Conservation (phyloP, 2,329 filamentous ascomycete species). For the Epichloe baconii region DNA sequence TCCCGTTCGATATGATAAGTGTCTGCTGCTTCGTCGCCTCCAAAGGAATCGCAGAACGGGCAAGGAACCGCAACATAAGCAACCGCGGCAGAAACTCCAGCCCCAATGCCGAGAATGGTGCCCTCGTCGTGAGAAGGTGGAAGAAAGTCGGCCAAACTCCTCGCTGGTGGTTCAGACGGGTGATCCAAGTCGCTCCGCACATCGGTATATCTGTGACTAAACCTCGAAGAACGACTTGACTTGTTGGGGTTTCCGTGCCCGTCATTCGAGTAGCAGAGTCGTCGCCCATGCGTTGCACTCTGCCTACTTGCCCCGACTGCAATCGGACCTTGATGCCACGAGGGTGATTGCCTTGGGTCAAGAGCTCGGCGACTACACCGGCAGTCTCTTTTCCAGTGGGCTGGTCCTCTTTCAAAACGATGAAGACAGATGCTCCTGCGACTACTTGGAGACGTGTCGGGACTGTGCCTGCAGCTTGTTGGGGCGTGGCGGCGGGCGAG, state of each 20-base stretch:
- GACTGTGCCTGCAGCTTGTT: conserved; percentile 26
- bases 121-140: conserved; percentile 25
- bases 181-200: conserved; percentile 24
- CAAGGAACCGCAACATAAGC: conserved; percentile 28
- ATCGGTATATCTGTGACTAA: conserved; percentile 21
- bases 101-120: conserved; percentile 6
- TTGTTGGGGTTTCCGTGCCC: conserved; percentile 1
- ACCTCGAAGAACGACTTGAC: conserved; percentile 10
- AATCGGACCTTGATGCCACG: conserved; percentile 69
- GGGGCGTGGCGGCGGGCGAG: conserved; percentile 17
- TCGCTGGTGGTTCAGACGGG: conserved; percentile 24
- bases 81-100: background rate
- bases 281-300: conserved; percentile 51
- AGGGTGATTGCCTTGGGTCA: conserved; percentile 63
- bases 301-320: conserved; percentile 55
- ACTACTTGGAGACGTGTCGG: conserved; percentile 39
- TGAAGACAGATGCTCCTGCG: conserved; percentile 52
- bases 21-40: conserved; percentile 56
- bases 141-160: conserved; percentile 33
- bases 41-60: conserved; percentile 52
- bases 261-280: conserved; percentile 3
- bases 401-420: conserved; percentile 66
- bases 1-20: conserved; percentile 46
- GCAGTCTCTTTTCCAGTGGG: conserved; percentile 57
- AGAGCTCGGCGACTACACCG: conserved; percentile 51